Base-by-base conservation (phyloP, 2,329 filamentous ascomycete genomes). In the Fusarium begoniae region DNA sequence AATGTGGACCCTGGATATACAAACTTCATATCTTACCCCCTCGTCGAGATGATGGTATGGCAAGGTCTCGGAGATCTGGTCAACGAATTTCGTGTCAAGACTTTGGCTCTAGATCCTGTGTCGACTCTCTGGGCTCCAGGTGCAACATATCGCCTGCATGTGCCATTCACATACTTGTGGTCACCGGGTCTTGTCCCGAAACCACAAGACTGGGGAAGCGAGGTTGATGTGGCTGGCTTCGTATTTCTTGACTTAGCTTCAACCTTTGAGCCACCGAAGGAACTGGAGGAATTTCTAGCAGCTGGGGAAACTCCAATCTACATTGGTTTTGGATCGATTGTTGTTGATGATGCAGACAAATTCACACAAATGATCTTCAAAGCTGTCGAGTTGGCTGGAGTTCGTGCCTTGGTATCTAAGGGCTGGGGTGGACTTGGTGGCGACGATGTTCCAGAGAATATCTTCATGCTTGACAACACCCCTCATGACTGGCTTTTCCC, bases 21-120 rank as follows among this genome's bases (percentile, higher is more conserved):
- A 18, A 96, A 96, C 81, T 94, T 94, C 79, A 94, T 96, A 80
- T 92, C 90, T 4, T 96, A 95, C 79, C 91, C 92, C 1, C 83
- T 96, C 41, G 92, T 96, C 3, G 93, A 96, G 79, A 92, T 94
- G 89, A 94, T 96, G 88, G 93, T 94, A 3, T 98, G 95, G 95
- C 94, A 98, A 81, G 95, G 95, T 0, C 85, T 96, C 2, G 93
- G 93, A 6, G 93, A 95, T 79, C 83, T 96, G 35, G 89, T 96
- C 73, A 96, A 96, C 77, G 85, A 90, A 35, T 94, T 95, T 75
- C 87, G 94, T 53, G 86, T 90, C 10, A 89, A 91, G 62, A 93
- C 90, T 0, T 84, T 96, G 2, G 89, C 88, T 4, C 83, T 96
- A 1, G 93, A 95, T 72, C 91, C 92, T 0, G 90, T 96, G 5